Base-by-base conservation (phyloP, 495 filamentous ascomycete species). In the Beverwykella pulmonaria region DNA sequence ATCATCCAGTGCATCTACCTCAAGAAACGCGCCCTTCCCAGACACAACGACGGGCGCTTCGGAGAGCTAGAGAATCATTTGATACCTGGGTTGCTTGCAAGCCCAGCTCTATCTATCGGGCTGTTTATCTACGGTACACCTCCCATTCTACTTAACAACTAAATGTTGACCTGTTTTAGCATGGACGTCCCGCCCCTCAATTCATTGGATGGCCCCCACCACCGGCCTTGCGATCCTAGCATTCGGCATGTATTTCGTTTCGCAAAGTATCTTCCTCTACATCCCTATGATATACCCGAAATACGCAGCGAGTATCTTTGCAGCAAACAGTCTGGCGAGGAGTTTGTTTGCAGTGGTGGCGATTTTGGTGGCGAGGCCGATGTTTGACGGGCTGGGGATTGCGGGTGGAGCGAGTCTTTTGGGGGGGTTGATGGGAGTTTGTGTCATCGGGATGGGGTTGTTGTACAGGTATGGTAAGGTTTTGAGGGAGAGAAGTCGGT, bases 231-330 rank as follows among this genome's bases (percentile, higher is more conserved):
- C 74, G 2, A 78, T 86, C 65, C 84, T 84, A 73, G 79, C 75
- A n/a, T 76, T 75, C 0, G 78, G 74, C 23, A 75, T 82, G 1
- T 83, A 83, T 67, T 73, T 81, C 61, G 61, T 83, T 36, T 79
- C 85, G 76, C 85, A 88, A 71, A 83, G 82, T 76, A 78, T 88
- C 55, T 88, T 89, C 73, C 68, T 86, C 23, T 87, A 88, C 73
- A 78, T 89, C 22, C 83, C 85, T 0, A 67, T 87, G 4, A 80
- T 77, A 1, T 88, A 88, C 69, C 86, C 86, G 19, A 77, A 80
- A 61, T 88, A 88, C 67, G 83, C 85, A 15, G 85, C 85, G 1
- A 79, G 75, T 50, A 73, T 88, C 53, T 87, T 88, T 65, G 85
- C 86, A 0, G 82, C 79, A 14, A 88, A 87, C 75, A 83, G 85